Evolutionary conservation across 2,329 filamentous ascomycete species (phyloP).

Genomic region (Arthroderma sp.): DNA sequence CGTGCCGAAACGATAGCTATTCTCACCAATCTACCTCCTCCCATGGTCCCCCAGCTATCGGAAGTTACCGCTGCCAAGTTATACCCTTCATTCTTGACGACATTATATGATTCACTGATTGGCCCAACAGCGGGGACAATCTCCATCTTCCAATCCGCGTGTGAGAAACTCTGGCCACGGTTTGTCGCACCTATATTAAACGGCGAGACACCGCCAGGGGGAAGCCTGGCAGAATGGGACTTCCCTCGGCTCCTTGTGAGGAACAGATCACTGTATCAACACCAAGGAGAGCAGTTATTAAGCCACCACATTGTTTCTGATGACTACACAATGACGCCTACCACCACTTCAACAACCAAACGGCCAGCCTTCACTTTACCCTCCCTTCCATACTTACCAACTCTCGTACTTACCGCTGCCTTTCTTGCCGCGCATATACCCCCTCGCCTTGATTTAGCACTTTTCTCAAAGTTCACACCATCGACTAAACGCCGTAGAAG

Average conservation of each 20-base stretch:
- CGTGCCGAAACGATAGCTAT: constrained; percentile 71
- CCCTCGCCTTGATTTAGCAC: constrained; percentile 37
- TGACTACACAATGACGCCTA: constrained; percentile 15
- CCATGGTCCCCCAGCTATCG: constrained; percentile 23
- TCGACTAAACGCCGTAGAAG: constrained; percentile 31
- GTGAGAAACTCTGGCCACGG: constrained; percentile 65
- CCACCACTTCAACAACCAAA: constrained; percentile 8
- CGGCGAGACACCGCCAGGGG: constrained; percentile 42
- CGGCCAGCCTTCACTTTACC: constrained; percentile 23
- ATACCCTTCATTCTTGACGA: constrained; percentile 60
- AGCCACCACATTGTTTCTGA: constrained; percentile 31
- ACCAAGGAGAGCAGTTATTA: constrained; percentile 35
- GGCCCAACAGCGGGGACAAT: constrained; percentile 72
- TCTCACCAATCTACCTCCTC: constrained; percentile 46
- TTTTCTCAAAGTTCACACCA: constrained; percentile 40
- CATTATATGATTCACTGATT: constrained; percentile 76
- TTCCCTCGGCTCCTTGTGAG: constrained; percentile 68
- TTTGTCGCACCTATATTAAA: constrained; percentile 69
- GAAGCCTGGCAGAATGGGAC: constrained; percentile 54
- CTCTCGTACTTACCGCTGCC: constrained; percentile 36
- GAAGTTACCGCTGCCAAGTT: constrained; percentile 23
- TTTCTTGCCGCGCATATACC: constrained; percentile 39
- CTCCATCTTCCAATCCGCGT: constrained; percentile 57
- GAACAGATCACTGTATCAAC: constrained; percentile 36
- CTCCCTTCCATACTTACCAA: constrained; percentile 36